Conservation (phyloP, 345 rosid species). For the Camelina sativa region DNA sequence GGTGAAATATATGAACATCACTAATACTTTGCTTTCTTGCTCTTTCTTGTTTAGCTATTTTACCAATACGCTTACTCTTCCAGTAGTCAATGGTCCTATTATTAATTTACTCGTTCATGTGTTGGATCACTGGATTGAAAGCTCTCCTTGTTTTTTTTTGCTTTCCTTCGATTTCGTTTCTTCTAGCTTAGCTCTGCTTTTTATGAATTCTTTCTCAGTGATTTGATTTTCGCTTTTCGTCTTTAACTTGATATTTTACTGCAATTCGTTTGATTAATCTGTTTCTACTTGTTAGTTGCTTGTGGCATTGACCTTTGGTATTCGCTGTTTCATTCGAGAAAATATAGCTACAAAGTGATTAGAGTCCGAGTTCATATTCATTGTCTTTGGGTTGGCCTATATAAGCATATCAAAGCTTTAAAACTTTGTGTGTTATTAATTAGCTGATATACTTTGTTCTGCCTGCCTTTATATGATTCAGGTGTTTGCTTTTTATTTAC, state of each 20-base stretch:
- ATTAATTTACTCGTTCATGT: too few relatives aligned
- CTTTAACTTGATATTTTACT: background rate
- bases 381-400: background rate
- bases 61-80: constrained; percentile 90
- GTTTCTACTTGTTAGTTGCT: background rate
- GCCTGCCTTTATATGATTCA: background rate
- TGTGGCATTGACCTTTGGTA: too few relatives aligned
- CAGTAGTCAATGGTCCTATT: constrained; percentile 89
- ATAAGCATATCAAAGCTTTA: background rate
- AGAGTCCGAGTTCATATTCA: background rate
- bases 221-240: background rate
- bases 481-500: constrained; percentile 9
- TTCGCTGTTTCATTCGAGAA: background rate
- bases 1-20: too few relatives aligned
- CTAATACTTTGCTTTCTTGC: constrained; percentile 24
- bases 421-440: background rate
- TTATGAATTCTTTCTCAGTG: background rate
- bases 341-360: background rate
- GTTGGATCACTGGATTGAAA: constrained; percentile 18
- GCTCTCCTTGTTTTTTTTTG: background rate
- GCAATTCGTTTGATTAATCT: background rate
- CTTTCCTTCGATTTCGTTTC: background rate
- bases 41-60: constrained; percentile 64
- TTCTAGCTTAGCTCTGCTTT: background rate
- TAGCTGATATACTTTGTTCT: background rate